Conservation (phyloP, 2,329 filamentous ascomycete genomes). For the Clarireedia monteithiana region DNA sequence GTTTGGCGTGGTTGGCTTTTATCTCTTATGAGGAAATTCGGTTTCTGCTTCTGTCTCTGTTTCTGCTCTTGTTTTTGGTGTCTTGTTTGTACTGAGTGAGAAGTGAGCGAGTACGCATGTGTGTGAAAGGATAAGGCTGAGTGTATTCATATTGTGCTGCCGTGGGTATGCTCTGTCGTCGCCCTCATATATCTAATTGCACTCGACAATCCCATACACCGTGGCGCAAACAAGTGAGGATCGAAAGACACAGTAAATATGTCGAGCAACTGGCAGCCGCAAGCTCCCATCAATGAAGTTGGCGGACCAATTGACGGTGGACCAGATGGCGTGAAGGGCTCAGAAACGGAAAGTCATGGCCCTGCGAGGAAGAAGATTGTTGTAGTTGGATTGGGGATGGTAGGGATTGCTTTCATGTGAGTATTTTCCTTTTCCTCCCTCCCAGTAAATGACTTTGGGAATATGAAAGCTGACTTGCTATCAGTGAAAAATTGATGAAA, state of each 20-base stretch:
- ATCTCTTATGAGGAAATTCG: no score
- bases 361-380: slow-evolving; percentile 58
- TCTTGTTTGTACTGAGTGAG: no score
- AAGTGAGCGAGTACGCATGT: no score
- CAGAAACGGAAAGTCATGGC: slow-evolving; percentile 18
- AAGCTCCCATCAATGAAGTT: slow-evolving; percentile 19
- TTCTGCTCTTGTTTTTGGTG: neutral
- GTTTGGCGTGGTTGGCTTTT: no score
- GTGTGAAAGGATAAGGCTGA: neutral
- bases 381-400: slow-evolving; percentile 86
- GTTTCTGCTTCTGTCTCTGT: neutral
- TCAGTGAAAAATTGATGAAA: slow-evolving; percentile 81
- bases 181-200: no score
- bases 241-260: slow-evolving; percentile 11
- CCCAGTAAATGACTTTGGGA: neutral
- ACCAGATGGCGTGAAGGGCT: slow-evolving; percentile 21
- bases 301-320: slow-evolving; percentile 16
- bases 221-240: neutral
- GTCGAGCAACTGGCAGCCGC: slow-evolving; percentile 24
- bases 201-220: no score
- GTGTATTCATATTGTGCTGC: neutral
- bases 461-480: neutral
- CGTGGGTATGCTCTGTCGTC: no score
- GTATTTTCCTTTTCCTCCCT: slow-evolving; percentile 27
- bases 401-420: slow-evolving; percentile 82